Base-by-base conservation (phyloP, 129 eudicot genomes). In the Rutidosis leptorrhynchoides region DNA sequence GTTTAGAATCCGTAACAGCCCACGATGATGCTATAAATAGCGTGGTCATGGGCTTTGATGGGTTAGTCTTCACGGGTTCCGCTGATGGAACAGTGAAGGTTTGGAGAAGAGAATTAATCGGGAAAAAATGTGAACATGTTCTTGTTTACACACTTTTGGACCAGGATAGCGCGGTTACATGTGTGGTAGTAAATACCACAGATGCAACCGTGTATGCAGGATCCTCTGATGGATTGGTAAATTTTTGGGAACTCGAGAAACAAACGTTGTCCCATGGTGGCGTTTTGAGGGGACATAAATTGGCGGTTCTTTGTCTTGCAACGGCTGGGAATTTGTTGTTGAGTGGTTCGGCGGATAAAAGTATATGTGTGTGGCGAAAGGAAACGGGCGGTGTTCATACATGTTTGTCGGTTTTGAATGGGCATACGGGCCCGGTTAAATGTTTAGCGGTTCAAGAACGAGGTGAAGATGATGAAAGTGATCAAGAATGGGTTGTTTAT, bases 71-170 rank as follows among this genome's bases (percentile, higher is more conserved):
- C 71, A 84, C 95, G 8, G 97, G 99, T 3, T 86, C 96, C 0
- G 97, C 99, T 0, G 97, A 94, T 28, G 99, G 99, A 7, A 71
- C 87, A 52, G 95, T 94, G 16, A 94, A 94, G 63, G 95, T 88
- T 53, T 93, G 98, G 98, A 57, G 98, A 67, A 51, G 91, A 70
- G 96, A 92, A 68, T 40, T 78, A 32, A 86, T 81, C 0, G 90
- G 88, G 20, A 85, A 51, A 20, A 14, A 11, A 0, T 63, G 71
- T 12, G 73, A 69, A 35, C 96, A 91, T 30, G 48, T 81, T 30
- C 32, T 72, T 24, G 81, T 88, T 48, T 70, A 67, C 53, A 80
- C 85, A 2, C 51, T 85, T 71, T 69, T 85, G 75, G 79, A 67
- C 8, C 85, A 83, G 35, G 98, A 83, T 3, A 80, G 61, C 33